These are phyloP conservation scores for Quercus glauca DNA, from an alignment of 306 rosid genomes.

Conservation along the genomic window DNA sequence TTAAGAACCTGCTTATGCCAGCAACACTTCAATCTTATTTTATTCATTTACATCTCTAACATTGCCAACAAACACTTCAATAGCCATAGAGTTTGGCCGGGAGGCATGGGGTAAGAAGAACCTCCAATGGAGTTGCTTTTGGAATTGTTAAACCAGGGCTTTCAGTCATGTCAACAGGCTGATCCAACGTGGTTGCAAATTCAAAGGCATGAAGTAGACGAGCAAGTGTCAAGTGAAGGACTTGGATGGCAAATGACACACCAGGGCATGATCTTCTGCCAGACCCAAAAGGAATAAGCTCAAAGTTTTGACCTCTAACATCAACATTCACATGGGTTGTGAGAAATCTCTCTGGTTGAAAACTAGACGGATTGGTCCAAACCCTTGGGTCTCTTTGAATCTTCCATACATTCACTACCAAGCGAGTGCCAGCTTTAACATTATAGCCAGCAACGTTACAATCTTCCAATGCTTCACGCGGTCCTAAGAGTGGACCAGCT, in stretches of 20 bases:
- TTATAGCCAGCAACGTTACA: constrained; percentile 42
- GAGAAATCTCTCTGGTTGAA: constrained; percentile 50
- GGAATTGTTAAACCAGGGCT: constrained; percentile 49
- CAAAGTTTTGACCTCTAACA: constrained; percentile 46
- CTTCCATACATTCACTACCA: constrained; percentile 52
- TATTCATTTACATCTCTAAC: neutral
- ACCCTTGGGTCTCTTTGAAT: constrained; percentile 59
- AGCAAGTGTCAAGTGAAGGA: constrained; percentile 49
- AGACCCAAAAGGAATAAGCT: constrained; percentile 55
- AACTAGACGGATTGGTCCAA: constrained; percentile 43
- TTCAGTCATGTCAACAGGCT: constrained; percentile 46
- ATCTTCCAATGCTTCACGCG: constrained; percentile 52
- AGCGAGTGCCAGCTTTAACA: constrained; percentile 45
- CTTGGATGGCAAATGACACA: constrained; percentile 46
- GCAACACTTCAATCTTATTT: neutral
- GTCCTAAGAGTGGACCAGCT: constrained; percentile 50
- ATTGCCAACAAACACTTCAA: neutral
- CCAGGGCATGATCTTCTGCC: constrained; percentile 60
- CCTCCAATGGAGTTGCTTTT: constrained; percentile 42
- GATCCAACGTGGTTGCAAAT: constrained; percentile 24
- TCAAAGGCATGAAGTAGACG: constrained; percentile 49
- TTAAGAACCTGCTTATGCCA: too few species aligned
- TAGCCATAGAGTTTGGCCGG: constrained; percentile 28
- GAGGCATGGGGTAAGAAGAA: constrained; percentile 51
- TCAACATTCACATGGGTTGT: constrained; percentile 29